Evolutionary conservation across 2,329 filamentous ascomycete species (phyloP).

Genomic region (Alternaria longipes): DNA sequence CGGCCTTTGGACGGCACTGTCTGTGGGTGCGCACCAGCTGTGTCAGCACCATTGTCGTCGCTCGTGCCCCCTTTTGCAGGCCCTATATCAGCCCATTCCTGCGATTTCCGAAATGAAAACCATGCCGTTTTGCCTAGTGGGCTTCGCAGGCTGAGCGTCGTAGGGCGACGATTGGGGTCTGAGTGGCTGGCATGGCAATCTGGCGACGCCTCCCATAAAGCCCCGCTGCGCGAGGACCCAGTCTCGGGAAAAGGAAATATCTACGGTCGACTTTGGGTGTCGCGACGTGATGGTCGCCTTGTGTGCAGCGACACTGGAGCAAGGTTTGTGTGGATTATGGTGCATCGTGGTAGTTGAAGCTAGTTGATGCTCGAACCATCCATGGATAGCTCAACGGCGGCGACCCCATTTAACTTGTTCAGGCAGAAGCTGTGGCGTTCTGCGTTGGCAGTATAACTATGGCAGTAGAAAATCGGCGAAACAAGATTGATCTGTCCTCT

Average conservation of each 20-base stretch:
- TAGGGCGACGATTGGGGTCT: constrained; percentile 27
- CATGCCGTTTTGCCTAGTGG: constrained; percentile 2
- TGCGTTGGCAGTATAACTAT: constrained; percentile 1
- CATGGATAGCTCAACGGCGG: neutral
- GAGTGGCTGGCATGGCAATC: constrained; percentile 21
- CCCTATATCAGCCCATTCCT: constrained; percentile 11
- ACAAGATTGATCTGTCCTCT: constrained; percentile 26
- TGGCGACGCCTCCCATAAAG: constrained; percentile 22
- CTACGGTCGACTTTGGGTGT: neutral
- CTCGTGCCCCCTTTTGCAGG: constrained; percentile 19
- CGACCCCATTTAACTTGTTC: neutral
- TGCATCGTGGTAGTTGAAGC: neutral
- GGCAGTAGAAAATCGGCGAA: constrained; percentile 8
- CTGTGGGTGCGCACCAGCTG: constrained; percentile 2
- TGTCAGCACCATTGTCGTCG: constrained; percentile 12
- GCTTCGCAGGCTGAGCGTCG: constrained; percentile 25
- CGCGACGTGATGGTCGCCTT: constrained; percentile 2
- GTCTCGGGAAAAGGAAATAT: constrained; percentile 4
- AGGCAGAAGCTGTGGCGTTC: neutral
- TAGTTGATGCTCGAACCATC: constrained; percentile 3
- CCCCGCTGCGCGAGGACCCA: constrained; percentile 25
- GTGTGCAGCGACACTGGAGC: neutral
- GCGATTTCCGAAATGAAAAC: neutral
- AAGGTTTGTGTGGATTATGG: neutral
- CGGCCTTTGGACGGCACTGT: constrained; percentile 5